Conservation (phyloP, 805 yeast species). For the Cyberlindnera sargentensis region DNA sequence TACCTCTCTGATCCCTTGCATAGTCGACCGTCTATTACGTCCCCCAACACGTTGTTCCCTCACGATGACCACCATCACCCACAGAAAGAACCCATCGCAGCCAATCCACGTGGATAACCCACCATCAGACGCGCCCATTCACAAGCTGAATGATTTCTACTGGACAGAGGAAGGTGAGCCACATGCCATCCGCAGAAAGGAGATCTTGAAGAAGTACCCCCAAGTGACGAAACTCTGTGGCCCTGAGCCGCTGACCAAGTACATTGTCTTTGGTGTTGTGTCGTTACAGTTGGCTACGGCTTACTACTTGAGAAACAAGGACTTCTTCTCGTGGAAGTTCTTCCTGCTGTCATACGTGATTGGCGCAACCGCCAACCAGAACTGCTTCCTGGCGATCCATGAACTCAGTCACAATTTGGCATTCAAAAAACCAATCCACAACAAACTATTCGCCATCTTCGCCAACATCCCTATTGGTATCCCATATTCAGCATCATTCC, state of each 20-base stretch:
- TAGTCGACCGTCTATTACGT: no score
- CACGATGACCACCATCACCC: conserved; percentile 22
- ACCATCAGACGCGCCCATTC: conserved; percentile 22
- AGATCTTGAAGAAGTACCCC: conserved; percentile 69
- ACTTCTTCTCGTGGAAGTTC: conserved; percentile 47
- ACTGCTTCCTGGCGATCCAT: conserved; percentile 80
- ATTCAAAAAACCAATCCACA: conserved; percentile 70
- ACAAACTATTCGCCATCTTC: conserved; percentile 69
- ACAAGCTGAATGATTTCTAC: conserved; percentile 55
- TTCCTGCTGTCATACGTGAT: conserved; percentile 61
- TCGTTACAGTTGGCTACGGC: conserved; percentile 61
- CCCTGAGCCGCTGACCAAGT: conserved; percentile 80
- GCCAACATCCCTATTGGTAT: conserved; percentile 83
- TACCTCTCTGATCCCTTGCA: no score
- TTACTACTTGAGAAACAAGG: conserved; percentile 47
- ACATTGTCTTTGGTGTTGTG: conserved; percentile 61
- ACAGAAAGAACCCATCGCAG: conserved; percentile 19
- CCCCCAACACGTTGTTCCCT: neutral
- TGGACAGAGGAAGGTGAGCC: conserved; percentile 85
- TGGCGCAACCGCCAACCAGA: conserved; percentile 85
- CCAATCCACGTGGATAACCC: conserved; percentile 26
- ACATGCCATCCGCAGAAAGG: conserved; percentile 66
- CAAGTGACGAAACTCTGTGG: conserved; percentile 76
- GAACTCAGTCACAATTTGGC: conserved; percentile 82
- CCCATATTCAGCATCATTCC: conserved; percentile 83